Evolutionary conservation across 768 basidiomycete species (phyloP).

Genomic region (Mycena leptocephala): DNA sequence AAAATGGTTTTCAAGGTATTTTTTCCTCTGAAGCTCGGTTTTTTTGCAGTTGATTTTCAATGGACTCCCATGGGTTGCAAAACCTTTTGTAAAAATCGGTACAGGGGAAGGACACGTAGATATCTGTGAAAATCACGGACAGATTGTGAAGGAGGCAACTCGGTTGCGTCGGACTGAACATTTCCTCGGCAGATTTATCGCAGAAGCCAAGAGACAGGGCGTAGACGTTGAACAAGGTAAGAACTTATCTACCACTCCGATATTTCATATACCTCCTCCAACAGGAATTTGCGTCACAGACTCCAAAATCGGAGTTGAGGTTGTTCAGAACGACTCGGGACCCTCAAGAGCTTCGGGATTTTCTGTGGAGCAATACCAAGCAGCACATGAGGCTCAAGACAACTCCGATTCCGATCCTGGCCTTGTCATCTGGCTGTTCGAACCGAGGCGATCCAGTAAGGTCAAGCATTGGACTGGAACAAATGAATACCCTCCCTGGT

Average conservation of each 20-base stretch:
- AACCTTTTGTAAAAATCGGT: slow-evolving; percentile 2
- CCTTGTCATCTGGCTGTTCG: slow-evolving; percentile 15
- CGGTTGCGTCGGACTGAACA: not conserved
- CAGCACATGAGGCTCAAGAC: not conserved
- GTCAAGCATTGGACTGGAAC: slow-evolving; percentile 23
- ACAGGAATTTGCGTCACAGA: slow-evolving; percentile 6
- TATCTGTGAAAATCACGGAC: slow-evolving; percentile 2
- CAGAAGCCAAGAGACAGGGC: slow-evolving; percentile 1
- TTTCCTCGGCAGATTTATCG: slow-evolving; percentile 9
- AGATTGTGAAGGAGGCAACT: slow-evolving; percentile 4
- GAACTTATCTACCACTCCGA: not conserved
- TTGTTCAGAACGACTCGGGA: not conserved
- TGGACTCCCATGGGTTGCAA: slow-evolving; percentile 15
- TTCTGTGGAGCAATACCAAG: slow-evolving; percentile 11
- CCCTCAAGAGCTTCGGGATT: slow-evolving; percentile 14
- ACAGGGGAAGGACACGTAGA: not conserved
- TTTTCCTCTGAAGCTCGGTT: not conserved
- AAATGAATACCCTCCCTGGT: slow-evolving; percentile 25
- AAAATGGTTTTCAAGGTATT: slow-evolving; percentile 11
- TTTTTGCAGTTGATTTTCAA: not conserved
- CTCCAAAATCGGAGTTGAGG: slow-evolving; percentile 11
- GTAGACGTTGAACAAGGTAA: slow-evolving; percentile 10
- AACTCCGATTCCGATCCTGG: not conserved
- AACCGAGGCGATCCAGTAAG: slow-evolving; percentile 14
- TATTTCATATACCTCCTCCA: not conserved